A percentile compares a stretch with the other conserved stretches of the same genome.
phyloP scores from a whole-genome alignment of 805 yeast genomes.

The Ogataea pignaliae region DNA sequence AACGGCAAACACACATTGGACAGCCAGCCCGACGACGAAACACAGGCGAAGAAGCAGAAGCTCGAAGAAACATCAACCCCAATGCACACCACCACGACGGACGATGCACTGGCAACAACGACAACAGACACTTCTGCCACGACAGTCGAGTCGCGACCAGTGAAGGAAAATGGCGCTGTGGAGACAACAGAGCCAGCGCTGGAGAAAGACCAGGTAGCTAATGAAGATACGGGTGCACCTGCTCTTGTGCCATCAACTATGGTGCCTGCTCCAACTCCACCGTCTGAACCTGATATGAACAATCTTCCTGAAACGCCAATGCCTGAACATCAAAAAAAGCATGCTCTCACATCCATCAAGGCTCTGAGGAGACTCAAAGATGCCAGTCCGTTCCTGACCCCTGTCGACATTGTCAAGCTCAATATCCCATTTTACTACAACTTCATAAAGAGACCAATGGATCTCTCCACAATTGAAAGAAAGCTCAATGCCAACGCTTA shows the following conservation, averaged over 20 bases:
- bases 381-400: constrained; percentile 82
- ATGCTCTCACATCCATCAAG: constrained; percentile 71
- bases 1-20: no score
- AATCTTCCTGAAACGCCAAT: constrained; percentile 63
- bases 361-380: constrained; percentile 89
- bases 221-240: constrained; percentile 18
- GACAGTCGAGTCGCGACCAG: not conserved
- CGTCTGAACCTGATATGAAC: constrained; percentile 67
- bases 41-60: constrained; percentile 2
- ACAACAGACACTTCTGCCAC: not conserved
- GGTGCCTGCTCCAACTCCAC: constrained; percentile 72
- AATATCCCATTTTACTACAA: constrained; percentile 90
- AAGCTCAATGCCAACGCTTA: constrained; percentile 71
- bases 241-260: constrained; percentile 25
- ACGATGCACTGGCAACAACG: not conserved
- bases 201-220: constrained; percentile 1
- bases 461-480: constrained; percentile 82
- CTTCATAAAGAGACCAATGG: constrained; percentile 86
- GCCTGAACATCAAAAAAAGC: constrained; percentile 81
- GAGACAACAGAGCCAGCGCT: not conserved
- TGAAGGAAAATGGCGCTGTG: not conserved
- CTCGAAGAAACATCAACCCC: not conserved
- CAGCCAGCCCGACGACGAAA: constrained; percentile 3
- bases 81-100: no score
- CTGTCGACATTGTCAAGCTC: constrained; percentile 84